phyloP scores from a whole-genome alignment of 1,139 yeast genomes.

The Chernovozyma sophiae-reginae region DNA sequence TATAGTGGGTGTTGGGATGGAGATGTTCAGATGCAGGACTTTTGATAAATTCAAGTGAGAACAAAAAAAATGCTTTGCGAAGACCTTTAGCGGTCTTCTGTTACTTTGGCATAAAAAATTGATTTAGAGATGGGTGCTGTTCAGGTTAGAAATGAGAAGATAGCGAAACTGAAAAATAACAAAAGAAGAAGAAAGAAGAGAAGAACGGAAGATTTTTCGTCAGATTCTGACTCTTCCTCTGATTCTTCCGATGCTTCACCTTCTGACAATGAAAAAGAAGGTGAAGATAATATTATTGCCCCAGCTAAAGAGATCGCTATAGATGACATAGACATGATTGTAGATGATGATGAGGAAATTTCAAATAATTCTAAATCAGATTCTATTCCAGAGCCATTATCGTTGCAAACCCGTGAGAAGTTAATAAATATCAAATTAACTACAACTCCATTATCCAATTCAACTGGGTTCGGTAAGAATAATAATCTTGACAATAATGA shows the following conservation, averaged over 20 bases:
- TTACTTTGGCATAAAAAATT: no score
- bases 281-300: slow-evolving; percentile 2
- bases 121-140: neutral
- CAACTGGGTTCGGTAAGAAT: slow-evolving; percentile 15
- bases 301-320: slow-evolving; percentile 22
- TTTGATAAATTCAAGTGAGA: neutral
- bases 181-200: slow-evolving; percentile 66
- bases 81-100: neutral
- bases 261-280: slow-evolving; percentile 9
- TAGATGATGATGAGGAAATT: slow-evolving; percentile 32
- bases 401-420: slow-evolving; percentile 20
- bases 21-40: slow-evolving; percentile 2
- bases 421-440: slow-evolving; percentile 26
- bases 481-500: slow-evolving; percentile 17
- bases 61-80: neutral
- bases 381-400: slow-evolving; percentile 14
- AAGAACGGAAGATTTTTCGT: slow-evolving; percentile 63
- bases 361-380: slow-evolving; percentile 8
- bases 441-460: slow-evolving; percentile 19
- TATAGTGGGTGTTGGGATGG: neutral
- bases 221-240: slow-evolving; percentile 42
- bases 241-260: slow-evolving; percentile 15
- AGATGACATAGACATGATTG: slow-evolving; percentile 31
- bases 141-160: neutral
- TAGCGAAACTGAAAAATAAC: slow-evolving; percentile 4